Evolutionary conservation across 2,329 filamentous ascomycete genomes (phyloP).

Genomic region (Pseudogymnoascus sp.): DNA sequence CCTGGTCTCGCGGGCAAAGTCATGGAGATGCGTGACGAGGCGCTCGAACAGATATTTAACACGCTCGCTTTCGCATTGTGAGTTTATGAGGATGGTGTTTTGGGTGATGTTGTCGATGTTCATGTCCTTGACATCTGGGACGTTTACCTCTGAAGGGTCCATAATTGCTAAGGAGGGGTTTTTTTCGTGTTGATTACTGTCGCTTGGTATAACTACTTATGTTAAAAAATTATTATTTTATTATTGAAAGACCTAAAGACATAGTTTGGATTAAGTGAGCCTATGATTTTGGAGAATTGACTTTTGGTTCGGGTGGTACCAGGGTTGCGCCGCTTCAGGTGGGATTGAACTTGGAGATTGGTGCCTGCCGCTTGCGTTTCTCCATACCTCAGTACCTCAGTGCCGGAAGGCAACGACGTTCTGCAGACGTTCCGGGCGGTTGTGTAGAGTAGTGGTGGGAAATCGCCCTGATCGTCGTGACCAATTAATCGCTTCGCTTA

Average conservation of each 20-base stretch:
- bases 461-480: too few relatives aligned
- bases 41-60: conserved; percentile 58
- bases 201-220: not conserved
- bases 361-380: not conserved
- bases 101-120: conserved; percentile 74
- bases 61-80: conserved; percentile 54
- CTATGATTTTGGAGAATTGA: not conserved
- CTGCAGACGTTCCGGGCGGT: not conserved
- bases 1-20: too few relatives aligned
- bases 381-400: too few relatives aligned
- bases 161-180: conserved; percentile 21
- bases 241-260: not conserved
- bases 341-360: not conserved
- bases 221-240: not conserved
- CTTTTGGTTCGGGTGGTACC: not conserved
- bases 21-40: too few relatives aligned
- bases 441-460: too few relatives aligned
- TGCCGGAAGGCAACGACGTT: not conserved
- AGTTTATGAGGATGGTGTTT: conserved; percentile 68
- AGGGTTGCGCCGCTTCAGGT: not conserved
- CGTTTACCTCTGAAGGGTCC: conserved; percentile 35
- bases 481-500: too few relatives aligned
- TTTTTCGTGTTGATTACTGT: not conserved
- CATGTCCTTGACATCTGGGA: conserved; percentile 56
- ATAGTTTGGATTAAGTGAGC: not conserved